Conservation (phyloP, 495 filamentous ascomycete species). For the Haplographium delicatum region DNA sequence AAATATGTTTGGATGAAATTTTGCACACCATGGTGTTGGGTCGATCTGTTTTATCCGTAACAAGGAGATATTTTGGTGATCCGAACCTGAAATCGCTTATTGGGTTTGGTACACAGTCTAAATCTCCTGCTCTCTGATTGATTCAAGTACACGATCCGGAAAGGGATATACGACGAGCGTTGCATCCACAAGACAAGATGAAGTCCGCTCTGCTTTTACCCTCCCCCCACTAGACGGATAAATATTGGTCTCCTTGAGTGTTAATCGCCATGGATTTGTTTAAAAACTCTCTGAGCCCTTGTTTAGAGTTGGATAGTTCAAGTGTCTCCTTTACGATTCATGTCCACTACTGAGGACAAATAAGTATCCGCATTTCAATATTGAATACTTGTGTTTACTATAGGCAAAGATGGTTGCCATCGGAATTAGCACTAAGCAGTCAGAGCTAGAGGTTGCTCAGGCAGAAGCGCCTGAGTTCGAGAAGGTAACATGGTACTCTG, state of each 20-base stretch:
- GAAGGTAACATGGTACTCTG: constrained; percentile 32
- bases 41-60: constrained; percentile 3
- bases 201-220: neutral
- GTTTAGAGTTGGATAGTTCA: neutral
- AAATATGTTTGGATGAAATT: neutral
- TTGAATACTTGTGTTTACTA: neutral
- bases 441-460: constrained; percentile 29
- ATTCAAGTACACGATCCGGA: constrained; percentile 7
- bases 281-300: neutral
- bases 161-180: constrained; percentile 16
- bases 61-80: neutral
- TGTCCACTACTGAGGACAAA: neutral
- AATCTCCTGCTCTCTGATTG: neutral
- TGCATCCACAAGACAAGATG: constrained; percentile 9
- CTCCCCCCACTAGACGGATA: neutral
- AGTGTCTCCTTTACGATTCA: too few relatives aligned
- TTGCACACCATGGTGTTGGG: constrained; percentile 1
- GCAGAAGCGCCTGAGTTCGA: constrained; percentile 51
- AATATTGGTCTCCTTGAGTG: too few relatives aligned
- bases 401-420: constrained; percentile 13
- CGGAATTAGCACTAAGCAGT: constrained; percentile 1
- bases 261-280: neutral
- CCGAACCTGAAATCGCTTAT: neutral
- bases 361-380: neutral
- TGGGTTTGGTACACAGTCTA: neutral